These are phyloP conservation scores for Cornus suecica DNA, from an alignment of 148 eudicot genomes.

Conservation along the genomic window DNA sequence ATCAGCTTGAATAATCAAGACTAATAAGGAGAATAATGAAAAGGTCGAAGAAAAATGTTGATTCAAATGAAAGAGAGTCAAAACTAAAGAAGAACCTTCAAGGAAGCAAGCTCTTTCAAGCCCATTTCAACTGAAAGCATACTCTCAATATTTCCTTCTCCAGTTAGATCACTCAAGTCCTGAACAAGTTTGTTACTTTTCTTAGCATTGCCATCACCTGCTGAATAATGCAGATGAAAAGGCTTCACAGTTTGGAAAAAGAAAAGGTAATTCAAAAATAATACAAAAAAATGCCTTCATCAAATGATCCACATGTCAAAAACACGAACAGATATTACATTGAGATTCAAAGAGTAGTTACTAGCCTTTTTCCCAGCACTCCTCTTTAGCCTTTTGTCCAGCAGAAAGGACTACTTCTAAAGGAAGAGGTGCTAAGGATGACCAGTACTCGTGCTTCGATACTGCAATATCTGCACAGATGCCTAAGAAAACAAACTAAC, in stretches of 20 bases:
- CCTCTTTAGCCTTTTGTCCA: conserved; percentile 92
- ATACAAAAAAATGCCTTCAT: not conserved
- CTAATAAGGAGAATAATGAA: not conserved
- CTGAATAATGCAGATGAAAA: conserved; percentile 6
- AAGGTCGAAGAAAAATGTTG: not conserved
- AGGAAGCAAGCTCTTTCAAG: conserved; percentile 77
- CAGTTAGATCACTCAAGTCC: conserved; percentile 73
- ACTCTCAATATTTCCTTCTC: conserved; percentile 84
- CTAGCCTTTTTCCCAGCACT: conserved; percentile 74
- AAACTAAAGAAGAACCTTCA: conserved; percentile 41
- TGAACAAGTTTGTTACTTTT: conserved; percentile 53
- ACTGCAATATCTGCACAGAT: conserved; percentile 81
- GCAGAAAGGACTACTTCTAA: conserved; percentile 88
- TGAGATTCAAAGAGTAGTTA: not conserved
- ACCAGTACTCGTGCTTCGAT: conserved; percentile 84
- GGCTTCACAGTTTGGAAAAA: not conserved
- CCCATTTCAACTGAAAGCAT: conserved; percentile 97
- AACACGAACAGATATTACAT: not conserved
- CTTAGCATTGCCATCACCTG: conserved; percentile 53
- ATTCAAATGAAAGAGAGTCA: not conserved
- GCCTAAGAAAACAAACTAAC: conserved; percentile 39
- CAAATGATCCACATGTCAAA: not conserved
- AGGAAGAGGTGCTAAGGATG: conserved; percentile 93
- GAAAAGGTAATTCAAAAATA: not conserved
- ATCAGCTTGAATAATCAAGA: not conserved